Percentiles rank a stretch among this genome's conserved stretches.
Evolutionary conservation across 148 eudicot genomes (phyloP).

Genomic region (Silene latifolia): DNA sequence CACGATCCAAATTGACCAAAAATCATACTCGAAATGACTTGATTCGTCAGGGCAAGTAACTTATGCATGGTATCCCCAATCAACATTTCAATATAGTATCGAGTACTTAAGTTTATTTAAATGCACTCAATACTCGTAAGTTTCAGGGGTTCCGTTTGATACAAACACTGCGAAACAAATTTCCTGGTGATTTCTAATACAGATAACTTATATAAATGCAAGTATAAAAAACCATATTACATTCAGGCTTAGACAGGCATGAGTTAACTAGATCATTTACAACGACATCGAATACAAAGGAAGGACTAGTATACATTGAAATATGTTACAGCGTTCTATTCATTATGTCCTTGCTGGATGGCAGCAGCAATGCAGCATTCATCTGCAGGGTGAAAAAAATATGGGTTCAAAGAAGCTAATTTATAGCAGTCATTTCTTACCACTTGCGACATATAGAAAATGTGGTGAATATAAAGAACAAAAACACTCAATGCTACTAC

Average conservation of each 20-base stretch:
- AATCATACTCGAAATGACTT: too few relatives aligned
- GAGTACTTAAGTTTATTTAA: not conserved
- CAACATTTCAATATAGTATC: not conserved
- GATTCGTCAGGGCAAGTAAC: too few relatives aligned
- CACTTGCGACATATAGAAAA: too few relatives aligned
- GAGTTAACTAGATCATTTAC: conserved; percentile 1
- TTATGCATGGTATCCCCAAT: too few relatives aligned
- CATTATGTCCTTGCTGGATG: conserved; percentile 16
- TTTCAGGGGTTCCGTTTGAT: too few relatives aligned
- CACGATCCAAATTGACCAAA: not conserved
- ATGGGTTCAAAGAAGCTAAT: too few relatives aligned
- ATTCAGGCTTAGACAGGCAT: not conserved
- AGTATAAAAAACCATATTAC: conserved; percentile 6
- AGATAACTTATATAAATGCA: not conserved
- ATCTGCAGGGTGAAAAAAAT: not conserved
- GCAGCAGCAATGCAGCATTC: conserved; percentile 14
- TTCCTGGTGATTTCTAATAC: not conserved
- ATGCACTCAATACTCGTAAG: not conserved
- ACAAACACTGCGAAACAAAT: not conserved
- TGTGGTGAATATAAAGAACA: too few relatives aligned
- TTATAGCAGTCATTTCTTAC: too few relatives aligned
- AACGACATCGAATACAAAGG: conserved; percentile 16
- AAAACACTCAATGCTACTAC: too few relatives aligned
- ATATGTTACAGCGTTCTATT: conserved; percentile 21
- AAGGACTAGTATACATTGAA: not conserved